phyloP scores from a whole-genome alignment of 768 basidiomycete species.

The Suillus subalutaceus region DNA sequence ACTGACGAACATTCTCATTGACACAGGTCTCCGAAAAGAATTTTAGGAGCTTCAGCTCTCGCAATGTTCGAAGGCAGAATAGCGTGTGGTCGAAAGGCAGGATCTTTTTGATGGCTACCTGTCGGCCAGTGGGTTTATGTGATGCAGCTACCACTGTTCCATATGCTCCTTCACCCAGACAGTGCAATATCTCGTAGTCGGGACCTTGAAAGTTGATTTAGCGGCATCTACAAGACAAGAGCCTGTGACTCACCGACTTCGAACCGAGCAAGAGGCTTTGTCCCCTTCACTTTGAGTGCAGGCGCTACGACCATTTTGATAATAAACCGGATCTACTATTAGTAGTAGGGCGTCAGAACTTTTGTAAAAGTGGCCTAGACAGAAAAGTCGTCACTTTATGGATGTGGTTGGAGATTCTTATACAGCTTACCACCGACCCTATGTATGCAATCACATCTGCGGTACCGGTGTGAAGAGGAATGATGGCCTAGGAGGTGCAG shows the following conservation, averaged over 20 bases:
- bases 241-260: conserved; percentile 55
- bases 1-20: conserved; percentile 70
- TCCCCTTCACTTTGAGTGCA: conserved; percentile 41
- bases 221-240: conserved; percentile 5
- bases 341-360: too few relatives aligned
- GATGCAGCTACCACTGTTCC: conserved; percentile 89
- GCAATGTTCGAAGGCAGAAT: conserved; percentile 86
- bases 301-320: conserved; percentile 12
- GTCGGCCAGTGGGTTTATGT: conserved; percentile 77
- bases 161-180: conserved; percentile 86
- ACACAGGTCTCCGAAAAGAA: conserved; percentile 81
- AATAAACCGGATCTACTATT: not conserved
- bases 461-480: conserved; percentile 7
- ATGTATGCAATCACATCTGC: not conserved
- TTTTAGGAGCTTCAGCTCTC: conserved; percentile 89
- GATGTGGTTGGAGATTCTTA: not conserved
- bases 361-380: too few relatives aligned
- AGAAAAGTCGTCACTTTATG: not conserved
- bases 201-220: conserved; percentile 47
- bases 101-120: conserved; percentile 96
- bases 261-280: conserved; percentile 73
- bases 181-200: conserved; percentile 73
- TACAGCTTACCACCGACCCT: not conserved
- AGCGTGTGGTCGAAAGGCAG: conserved; percentile 93
- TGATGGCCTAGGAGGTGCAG: not conserved